phyloP scores from a whole-genome alignment of 2,329 filamentous ascomycete genomes.

The Claviceps pazoutovae region DNA sequence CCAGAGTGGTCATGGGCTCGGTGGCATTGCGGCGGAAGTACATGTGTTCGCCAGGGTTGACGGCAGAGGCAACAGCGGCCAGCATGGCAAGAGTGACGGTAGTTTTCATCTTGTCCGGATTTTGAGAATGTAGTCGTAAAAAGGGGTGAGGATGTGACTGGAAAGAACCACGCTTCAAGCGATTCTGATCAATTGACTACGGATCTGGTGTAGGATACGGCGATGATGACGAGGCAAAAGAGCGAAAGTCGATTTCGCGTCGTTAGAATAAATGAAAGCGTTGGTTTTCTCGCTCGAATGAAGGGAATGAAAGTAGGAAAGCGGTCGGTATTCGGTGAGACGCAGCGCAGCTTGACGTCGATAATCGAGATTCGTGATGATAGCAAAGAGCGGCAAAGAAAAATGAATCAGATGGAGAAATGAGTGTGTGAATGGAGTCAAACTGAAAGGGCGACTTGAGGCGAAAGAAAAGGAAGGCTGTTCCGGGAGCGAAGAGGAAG shows the following conservation, averaged over 20 bases:
- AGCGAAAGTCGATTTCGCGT: conserved; percentile 22
- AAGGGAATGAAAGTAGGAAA: conserved; percentile 11
- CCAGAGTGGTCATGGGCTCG: conserved; percentile 23
- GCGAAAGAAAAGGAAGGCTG: not conserved
- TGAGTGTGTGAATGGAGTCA: conserved; percentile 13
- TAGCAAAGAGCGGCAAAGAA: conserved; percentile 6
- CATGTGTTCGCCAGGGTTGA: conserved; percentile 20
- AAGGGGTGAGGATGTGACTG: not conserved
- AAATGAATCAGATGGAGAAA: conserved; percentile 13
- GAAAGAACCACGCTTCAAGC: not conserved
- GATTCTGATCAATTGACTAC: not conserved
- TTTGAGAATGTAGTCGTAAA: not conserved
- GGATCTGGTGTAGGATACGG: not conserved
- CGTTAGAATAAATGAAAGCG: conserved; percentile 12
- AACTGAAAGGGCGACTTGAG: conserved; percentile 1
- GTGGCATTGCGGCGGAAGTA: conserved; percentile 17
- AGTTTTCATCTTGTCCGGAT: conserved; percentile 32
- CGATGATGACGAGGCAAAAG: conserved; percentile 2
- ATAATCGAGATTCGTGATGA: conserved; percentile 5
- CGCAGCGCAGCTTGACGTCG: conserved; percentile 8
- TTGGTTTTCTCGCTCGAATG: conserved; percentile 18
- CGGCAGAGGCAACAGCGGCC: conserved; percentile 30
- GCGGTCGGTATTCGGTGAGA: conserved; percentile 7
- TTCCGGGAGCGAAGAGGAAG: not conserved
- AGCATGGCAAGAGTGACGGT: conserved; percentile 29